Base-by-base conservation (phyloP, 768 basidiomycete species). In the Rhodosporidiobolus odoratus region DNA sequence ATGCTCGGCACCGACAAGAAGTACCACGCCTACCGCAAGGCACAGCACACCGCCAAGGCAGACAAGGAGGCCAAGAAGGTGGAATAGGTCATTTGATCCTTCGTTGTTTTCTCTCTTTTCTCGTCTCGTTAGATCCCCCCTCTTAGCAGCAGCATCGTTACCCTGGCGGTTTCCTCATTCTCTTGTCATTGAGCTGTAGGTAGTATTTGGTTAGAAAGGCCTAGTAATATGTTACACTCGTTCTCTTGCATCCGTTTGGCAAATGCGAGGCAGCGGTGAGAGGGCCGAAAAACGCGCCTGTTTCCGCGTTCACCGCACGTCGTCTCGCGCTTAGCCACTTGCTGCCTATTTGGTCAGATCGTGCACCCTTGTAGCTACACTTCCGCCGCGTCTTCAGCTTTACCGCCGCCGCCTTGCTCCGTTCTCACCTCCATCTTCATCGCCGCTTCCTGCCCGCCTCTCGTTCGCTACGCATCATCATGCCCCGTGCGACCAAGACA, bases 1-100 rank as follows among this genome's bases (percentile, higher is more conserved):
- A 80, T 92, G 6, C 88, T 90, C 77, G 93, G 93, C 60, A 98
- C 95, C 0, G 95, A 99, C 77, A 80, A 83, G 80, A 92, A 91
- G 83, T 98, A 96, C 82, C 86, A 83, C 30, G 87, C 85, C 41
- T 92, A 94, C 83, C 86, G 88, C 56, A 86, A 86, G 45, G 80
- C 8, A 34, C 54, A 53, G 52, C 19, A 53, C 25, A 53, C n/a
- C 8, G 52, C 32, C 13, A 79, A 82, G 32, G 87, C 86, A 66
- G 45, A 21, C 17, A 21, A 35, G 21, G 30, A 30, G 30, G 40
- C 15, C 10, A 56, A 56, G 53, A 64, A 64, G 62, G 40, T 34
- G 4, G 5, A 41, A 21, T 64, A 38, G 45, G 21, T 37, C n/a
- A 9, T 10, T 5, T 13, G 17, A 32, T 9, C 56, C 56, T 16